These are phyloP conservation scores for Aspergillus luchuensis DNA, from an alignment of 2,329 filamentous ascomycete genomes.

Conservation along the genomic window DNA sequence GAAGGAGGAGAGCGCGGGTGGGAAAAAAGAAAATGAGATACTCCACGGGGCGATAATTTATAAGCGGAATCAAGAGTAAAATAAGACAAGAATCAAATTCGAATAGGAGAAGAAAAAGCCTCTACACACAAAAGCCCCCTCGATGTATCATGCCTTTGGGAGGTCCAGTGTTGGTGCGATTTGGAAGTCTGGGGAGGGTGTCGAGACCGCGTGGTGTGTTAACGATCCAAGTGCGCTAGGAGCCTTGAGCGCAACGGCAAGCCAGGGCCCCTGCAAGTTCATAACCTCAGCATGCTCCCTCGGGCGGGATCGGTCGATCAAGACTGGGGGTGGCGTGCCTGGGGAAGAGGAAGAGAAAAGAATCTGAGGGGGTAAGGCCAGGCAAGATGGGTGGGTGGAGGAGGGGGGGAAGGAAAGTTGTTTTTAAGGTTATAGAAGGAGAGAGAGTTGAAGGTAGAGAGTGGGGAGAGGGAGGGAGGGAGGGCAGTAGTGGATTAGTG, in stretches of 20 bases:
- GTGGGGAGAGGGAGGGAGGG: not conserved
- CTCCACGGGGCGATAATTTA: slow-evolving; percentile 25
- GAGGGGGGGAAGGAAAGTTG: not conserved
- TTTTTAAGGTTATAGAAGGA: not conserved
- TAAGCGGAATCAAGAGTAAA: slow-evolving; percentile 17
- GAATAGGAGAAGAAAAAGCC: slow-evolving; percentile 18
- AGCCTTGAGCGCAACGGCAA: slow-evolving; percentile 46
- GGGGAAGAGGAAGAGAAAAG: not conserved
- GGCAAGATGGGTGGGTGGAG: slow-evolving; percentile 5
- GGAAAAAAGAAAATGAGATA: slow-evolving; percentile 20
- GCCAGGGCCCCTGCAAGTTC: slow-evolving; percentile 40
- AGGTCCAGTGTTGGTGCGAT: slow-evolving; percentile 20
- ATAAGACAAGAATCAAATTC: slow-evolving; percentile 18
- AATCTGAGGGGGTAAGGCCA: slow-evolving; percentile 6
- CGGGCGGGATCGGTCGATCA: slow-evolving; percentile 18
- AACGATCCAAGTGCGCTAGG: slow-evolving; percentile 38
- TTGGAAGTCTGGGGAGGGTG: slow-evolving; percentile 25
- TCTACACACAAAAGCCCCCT: slow-evolving; percentile 23
- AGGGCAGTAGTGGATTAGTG: not conserved
- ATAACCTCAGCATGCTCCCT: slow-evolving; percentile 45
- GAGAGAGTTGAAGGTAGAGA: slow-evolving; percentile 9
- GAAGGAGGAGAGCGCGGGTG: slow-evolving; percentile 22
- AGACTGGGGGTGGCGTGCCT: slow-evolving; percentile 15
- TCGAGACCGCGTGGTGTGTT: slow-evolving; percentile 25
- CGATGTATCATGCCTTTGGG: slow-evolving; percentile 34